These are phyloP conservation scores for Malus hybrid DNA, from an alignment of 331 rosid species.

Conservation along the genomic window DNA sequence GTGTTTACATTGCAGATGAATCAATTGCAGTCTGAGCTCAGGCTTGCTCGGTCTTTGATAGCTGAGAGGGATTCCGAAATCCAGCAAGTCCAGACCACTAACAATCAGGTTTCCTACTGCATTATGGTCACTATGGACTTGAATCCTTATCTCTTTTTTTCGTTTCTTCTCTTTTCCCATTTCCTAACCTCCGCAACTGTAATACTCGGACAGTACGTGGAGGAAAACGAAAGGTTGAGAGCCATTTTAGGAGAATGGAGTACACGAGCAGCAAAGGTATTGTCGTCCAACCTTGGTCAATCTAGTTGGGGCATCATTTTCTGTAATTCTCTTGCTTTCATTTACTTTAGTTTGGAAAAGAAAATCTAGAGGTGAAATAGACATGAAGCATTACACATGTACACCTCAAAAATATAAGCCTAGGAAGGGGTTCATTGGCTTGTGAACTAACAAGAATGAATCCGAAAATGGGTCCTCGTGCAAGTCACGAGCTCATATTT, in stretches of 20 bases:
- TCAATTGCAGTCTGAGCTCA: conserved; percentile 79
- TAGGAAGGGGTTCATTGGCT: too few relatives aligned
- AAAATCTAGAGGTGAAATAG: neutral
- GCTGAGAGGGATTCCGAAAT: conserved; percentile 88
- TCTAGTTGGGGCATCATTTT: neutral
- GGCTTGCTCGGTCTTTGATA: conserved; percentile 92
- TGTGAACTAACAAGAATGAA: too few relatives aligned
- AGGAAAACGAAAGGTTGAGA: conserved; percentile 91
- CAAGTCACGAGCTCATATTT: too few relatives aligned
- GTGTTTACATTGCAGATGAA: conserved; percentile 56
- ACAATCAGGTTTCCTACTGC: conserved; percentile 56
- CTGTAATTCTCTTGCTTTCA: neutral
- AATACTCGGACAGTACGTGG: conserved; percentile 63
- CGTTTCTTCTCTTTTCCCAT: neutral
- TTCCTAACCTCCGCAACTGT: neutral
- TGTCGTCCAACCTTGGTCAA: neutral
- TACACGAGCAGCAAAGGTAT: conserved; percentile 91
- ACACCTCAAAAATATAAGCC: too few relatives aligned
- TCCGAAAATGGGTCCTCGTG: too few relatives aligned
- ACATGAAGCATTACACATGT: too few relatives aligned
- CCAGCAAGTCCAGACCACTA: conserved; percentile 70
- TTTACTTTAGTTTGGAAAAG: neutral
- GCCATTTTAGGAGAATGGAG: conserved; percentile 98
- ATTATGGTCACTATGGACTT: neutral
- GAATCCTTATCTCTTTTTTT: neutral